Base-by-base conservation (phyloP, 1,139 yeast genomes). In the Petasospora fabianii region DNA sequence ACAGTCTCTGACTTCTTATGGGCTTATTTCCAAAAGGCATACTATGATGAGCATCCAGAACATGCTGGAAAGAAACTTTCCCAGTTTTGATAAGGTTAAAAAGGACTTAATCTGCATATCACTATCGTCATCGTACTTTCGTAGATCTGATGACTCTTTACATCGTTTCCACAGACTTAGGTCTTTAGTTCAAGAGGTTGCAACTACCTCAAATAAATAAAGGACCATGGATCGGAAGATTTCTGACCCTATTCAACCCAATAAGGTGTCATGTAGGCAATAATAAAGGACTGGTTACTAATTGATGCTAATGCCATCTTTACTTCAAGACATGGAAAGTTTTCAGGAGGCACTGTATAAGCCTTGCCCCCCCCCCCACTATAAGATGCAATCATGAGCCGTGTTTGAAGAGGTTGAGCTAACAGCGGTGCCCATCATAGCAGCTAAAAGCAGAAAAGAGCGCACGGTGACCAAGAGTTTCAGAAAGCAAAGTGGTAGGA, bases 1-100 rank as follows among this genome's bases (percentile, higher is more conserved):
- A 68, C 86, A 3, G 55, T 88, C 24, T 72, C 84, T 43, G 98
- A 94, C 54, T 73, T 86, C 49, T 64, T 83, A 11, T 90, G 97
- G 96, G 86, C 85, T 2, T 78, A 80, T 49, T 61, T 92, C 38
- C 74, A 84, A 27, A 61, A 67, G 36, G 96, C 88, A 51, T 87
- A 83, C 60, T 81, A 79, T 49, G 73, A 73, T 17, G 71, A 65
- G 9, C 46, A 39, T 24, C 16, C 35, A 4, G 38, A 27, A 7
- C 36, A 39, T 18, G 34, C 40, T 3, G 37, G 39, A 3, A 41
- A 41, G 35, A 48, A 43, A 19, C 33, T 51, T 12, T 58, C 68
- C 1, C 70, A 66, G 43, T 49, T 64, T 21, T 57, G 35, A 31
- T 6, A 24, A 6, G 16, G n/a, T n/a, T n/a, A n/a, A n/a, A n/a